These are phyloP conservation scores for Pythium biforme DNA, from an alignment of 352 stramenopile genomes.

Conservation along the genomic window DNA sequence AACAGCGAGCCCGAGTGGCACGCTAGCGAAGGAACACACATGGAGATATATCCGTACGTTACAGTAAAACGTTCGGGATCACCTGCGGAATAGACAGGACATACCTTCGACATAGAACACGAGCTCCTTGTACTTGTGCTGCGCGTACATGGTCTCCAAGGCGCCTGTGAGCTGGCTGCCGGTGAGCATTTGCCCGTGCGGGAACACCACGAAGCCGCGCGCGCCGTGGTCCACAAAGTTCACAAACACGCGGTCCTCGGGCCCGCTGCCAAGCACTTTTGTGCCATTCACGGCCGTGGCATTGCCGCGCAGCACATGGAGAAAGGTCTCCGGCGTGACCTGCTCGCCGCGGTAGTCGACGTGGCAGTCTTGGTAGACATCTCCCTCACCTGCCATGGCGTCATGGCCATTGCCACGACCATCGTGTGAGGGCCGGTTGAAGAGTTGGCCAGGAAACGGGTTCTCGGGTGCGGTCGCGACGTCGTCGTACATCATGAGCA, in stretches of 20 bases:
- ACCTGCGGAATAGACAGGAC: too few relatives aligned
- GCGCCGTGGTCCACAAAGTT: conserved; percentile 93
- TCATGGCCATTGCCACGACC: too few relatives aligned
- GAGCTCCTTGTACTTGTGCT: conserved; percentile 89
- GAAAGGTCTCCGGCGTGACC: conserved; percentile 84
- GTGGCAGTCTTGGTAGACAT: conserved; percentile 86
- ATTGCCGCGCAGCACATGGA: conserved; percentile 85
- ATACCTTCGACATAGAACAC: conserved; percentile 86
- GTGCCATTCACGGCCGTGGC: conserved; percentile 40
- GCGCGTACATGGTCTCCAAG: conserved; percentile 73
- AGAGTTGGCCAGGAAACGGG: conserved; percentile 85
- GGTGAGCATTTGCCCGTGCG: conserved; percentile 65
- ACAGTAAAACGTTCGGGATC: too few relatives aligned
- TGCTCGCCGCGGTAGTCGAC: conserved; percentile 67
- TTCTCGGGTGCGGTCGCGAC: conserved; percentile 75
- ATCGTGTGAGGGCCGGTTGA: conserved; percentile 51
- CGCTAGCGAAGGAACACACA: conserved; percentile 27
- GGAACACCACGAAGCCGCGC: conserved; percentile 83
- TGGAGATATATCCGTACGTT: too few relatives aligned
- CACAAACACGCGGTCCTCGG: conserved; percentile 88
- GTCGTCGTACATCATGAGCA: conserved; percentile 94
- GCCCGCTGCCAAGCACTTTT: conserved; percentile 82
- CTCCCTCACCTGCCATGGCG: conserved; percentile 28
- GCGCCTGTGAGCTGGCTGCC: conserved; percentile 66
- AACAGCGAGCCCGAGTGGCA: conserved; percentile 93